Conservation (phyloP, 305 asterid species). For the Fraxinus dipetala region DNA sequence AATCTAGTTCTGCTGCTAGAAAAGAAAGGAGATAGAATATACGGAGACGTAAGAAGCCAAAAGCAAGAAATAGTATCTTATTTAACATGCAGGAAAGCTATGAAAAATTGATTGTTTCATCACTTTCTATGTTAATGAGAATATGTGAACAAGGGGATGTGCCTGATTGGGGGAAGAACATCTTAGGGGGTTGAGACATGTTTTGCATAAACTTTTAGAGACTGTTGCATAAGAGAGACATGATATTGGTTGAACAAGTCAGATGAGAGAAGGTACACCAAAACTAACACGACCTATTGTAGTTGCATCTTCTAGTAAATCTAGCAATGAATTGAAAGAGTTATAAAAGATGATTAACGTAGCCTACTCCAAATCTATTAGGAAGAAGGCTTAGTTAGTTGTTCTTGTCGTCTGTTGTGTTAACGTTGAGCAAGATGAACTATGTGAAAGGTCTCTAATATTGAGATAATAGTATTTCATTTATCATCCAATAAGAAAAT, state of each 20-base stretch:
- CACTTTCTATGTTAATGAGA: background rate
- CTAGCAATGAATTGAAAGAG: background rate
- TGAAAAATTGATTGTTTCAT: background rate
- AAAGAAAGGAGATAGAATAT: background rate
- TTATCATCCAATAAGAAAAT: background rate
- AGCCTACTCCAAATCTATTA: background rate
- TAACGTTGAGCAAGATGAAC: background rate
- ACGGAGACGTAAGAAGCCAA: background rate
- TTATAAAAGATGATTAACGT: background rate
- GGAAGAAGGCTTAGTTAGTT: background rate
- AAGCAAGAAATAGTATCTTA: background rate
- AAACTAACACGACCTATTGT: background rate
- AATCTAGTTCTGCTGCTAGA: background rate
- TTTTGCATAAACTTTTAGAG: background rate
- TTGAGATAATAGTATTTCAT: background rate
- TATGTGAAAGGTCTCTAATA: background rate
- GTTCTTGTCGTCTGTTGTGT: background rate
- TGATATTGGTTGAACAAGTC: background rate
- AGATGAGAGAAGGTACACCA: background rate
- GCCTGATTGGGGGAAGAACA: background rate
- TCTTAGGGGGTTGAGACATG: background rate
- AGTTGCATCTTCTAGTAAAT: background rate
- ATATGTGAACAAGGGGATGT: background rate
- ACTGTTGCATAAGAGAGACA: background rate
- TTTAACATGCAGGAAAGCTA: conserved; percentile 1